These are phyloP conservation scores for Kappamyces sp. DNA, from an alignment of 192 early-diverging fungal genomes.

Conservation along the genomic window DNA sequence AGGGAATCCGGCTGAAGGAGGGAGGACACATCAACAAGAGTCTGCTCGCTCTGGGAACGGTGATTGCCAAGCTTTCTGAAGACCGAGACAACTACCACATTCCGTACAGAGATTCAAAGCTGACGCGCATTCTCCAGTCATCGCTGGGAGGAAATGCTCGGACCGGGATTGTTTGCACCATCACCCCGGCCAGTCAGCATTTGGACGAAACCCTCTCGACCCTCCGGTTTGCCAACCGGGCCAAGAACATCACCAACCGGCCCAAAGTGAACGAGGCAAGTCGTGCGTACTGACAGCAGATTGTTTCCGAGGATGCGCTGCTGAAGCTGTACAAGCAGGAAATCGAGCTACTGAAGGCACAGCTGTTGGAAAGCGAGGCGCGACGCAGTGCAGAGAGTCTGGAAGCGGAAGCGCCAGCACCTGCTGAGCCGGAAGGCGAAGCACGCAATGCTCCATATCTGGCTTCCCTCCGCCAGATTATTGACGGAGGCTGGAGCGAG, in stretches of 20 bases:
- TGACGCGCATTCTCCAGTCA: constrained; percentile 31
- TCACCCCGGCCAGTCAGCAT: constrained; percentile 23
- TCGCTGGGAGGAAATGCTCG: constrained; percentile 34
- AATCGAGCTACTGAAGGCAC: constrained; percentile 17
- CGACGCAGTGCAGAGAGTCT: too few species aligned
- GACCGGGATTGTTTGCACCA: constrained; percentile 27
- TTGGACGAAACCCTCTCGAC: constrained; percentile 33
- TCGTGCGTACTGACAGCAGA: constrained; percentile 1
- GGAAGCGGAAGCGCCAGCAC: too few species aligned
- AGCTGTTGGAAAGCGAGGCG: constrained; percentile 3
- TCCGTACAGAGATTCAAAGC: constrained; percentile 36
- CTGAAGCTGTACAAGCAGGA: constrained; percentile 32
- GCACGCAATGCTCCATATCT: too few species aligned
- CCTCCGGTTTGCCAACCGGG: constrained; percentile 31
- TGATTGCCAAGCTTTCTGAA: constrained; percentile 81
- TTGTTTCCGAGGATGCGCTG: constrained; percentile 22
- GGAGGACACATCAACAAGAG: constrained; percentile 85
- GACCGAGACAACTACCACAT: constrained; percentile 21
- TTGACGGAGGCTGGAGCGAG: too few species aligned
- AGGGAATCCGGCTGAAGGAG: constrained; percentile 84
- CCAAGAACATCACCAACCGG: constrained; percentile 30
- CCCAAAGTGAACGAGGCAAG: constrained; percentile 30
- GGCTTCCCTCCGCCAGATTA: too few species aligned
- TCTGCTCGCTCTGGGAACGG: constrained; percentile 44
- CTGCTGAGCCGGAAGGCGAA: too few species aligned